These are phyloP conservation scores for Sclerotinia borealis DNA, from an alignment of 2,329 filamentous ascomycete genomes.

Conservation along the genomic window DNA sequence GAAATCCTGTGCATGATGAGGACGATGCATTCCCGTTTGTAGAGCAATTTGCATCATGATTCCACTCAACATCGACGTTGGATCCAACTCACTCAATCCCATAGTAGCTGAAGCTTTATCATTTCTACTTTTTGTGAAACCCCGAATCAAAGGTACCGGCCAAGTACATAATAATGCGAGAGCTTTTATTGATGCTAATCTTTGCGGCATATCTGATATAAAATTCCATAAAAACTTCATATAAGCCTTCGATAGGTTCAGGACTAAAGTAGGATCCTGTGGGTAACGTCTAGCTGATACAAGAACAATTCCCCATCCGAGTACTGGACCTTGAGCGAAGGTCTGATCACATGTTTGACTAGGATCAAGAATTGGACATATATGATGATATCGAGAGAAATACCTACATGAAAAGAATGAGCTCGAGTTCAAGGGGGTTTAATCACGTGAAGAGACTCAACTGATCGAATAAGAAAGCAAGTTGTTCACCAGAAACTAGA, in stretches of 20 bases:
- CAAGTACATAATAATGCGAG: constrained; percentile 29
- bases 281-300: constrained; percentile 56
- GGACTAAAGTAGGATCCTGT: constrained; percentile 45
- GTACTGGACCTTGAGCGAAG: constrained; percentile 50
- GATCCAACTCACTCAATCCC: constrained; percentile 16
- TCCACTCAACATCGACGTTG: constrained; percentile 27
- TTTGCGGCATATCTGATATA: constrained; percentile 20
- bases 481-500: constrained; percentile 13
- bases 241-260: constrained; percentile 14
- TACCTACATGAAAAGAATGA: constrained; percentile 39
- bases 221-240: constrained; percentile 21
- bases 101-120: constrained; percentile 11
- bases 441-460: constrained; percentile 11
- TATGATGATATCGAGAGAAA: constrained; percentile 58
- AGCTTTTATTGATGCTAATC: constrained; percentile 23
- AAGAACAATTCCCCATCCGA: constrained; percentile 63
- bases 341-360: constrained; percentile 49
- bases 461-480: constrained; percentile 14
- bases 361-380: constrained; percentile 56
- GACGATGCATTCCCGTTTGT: constrained; percentile 28
- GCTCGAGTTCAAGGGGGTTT: constrained; percentile 27
- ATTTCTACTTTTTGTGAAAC: constrained; percentile 15
- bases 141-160: constrained; percentile 27
- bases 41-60: constrained; percentile 29
- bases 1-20: constrained; percentile 19